phyloP scores from a whole-genome alignment of 192 early-diverging fungal genomes.

The Kappamyces sp. region DNA sequence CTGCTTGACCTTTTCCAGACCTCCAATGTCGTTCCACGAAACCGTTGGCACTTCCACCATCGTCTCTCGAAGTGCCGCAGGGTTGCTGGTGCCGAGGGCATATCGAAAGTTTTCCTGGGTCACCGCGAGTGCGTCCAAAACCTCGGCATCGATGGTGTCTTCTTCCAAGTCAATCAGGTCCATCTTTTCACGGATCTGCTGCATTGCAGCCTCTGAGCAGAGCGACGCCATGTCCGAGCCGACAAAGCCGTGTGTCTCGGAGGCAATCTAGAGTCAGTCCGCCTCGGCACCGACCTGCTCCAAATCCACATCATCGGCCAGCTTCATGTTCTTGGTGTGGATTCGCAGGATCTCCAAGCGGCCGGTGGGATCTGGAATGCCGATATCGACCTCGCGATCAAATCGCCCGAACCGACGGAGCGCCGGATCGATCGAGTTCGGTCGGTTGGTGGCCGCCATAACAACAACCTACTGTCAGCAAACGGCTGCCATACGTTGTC shows the following conservation, averaged over 20 bases:
- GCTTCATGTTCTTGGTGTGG: constrained; percentile 99
- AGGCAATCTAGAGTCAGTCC: constrained; percentile 57
- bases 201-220: constrained; percentile 99
- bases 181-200: constrained; percentile 99
- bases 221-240: constrained; percentile 95
- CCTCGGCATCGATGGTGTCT: constrained; percentile 96
- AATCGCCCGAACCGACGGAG: constrained; percentile 98
- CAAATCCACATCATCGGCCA: constrained; percentile 94
- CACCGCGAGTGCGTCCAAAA: constrained; percentile 90
- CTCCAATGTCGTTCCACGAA: constrained; percentile 96
- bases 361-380: constrained; percentile 97
- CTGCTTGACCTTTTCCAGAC: constrained; percentile 94
- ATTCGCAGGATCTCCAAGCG: constrained; percentile 98
- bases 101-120: constrained; percentile 98
- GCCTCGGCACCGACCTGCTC: constrained; percentile 53
- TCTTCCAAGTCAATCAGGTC: constrained; percentile 96
- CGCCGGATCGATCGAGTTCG: constrained; percentile 97
- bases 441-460: constrained; percentile 98
- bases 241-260: constrained; percentile 96
- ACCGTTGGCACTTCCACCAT: constrained; percentile 94
- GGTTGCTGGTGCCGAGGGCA: constrained; percentile 89
- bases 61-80: constrained; percentile 97
- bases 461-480: constrained; percentile 62
- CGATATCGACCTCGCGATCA: constrained; percentile 98
- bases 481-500: constrained; percentile 51